Evolutionary conservation across 768 basidiomycete species (phyloP).

Genomic region (Peribolospora kevripleyi): DNA sequence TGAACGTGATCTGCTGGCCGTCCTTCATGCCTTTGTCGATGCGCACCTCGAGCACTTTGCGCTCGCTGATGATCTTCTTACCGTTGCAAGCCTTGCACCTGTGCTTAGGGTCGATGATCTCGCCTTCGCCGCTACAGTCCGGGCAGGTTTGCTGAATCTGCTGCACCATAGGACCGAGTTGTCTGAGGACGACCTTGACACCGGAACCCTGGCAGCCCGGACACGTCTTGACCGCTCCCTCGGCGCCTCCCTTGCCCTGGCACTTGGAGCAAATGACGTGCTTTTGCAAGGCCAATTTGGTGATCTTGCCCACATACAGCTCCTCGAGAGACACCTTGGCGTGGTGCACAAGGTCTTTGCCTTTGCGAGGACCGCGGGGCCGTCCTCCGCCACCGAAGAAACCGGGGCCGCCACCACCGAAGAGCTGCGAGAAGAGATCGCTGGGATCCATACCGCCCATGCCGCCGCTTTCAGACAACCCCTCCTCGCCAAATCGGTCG

Average conservation of each 20-base stretch:
- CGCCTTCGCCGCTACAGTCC: slow-evolving; percentile 81
- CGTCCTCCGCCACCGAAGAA: slow-evolving; percentile 33
- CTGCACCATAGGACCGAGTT: slow-evolving; percentile 99
- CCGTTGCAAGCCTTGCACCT: slow-evolving; percentile 78
- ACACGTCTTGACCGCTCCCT: slow-evolving; percentile 72
- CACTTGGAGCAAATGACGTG: slow-evolving; percentile 84
- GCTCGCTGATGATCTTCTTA: slow-evolving; percentile 80
- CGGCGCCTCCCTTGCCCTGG: slow-evolving; percentile 90
- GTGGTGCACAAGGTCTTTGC: slow-evolving; percentile 93
- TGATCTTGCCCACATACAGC: slow-evolving; percentile 94
- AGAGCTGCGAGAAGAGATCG: slow-evolving; percentile 93
- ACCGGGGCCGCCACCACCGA: slow-evolving; percentile 35
- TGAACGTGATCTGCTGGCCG: slow-evolving; percentile 67
- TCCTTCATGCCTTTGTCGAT: slow-evolving; percentile 97
- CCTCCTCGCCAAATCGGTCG: slow-evolving; percentile 79
- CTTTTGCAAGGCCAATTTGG: slow-evolving; percentile 86
- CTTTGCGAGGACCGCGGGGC: slow-evolving; percentile 51
- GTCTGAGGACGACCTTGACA: slow-evolving; percentile 67
- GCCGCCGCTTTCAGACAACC: slow-evolving; percentile 57
- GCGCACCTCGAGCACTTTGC: slow-evolving; percentile 91
- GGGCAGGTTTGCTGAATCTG: slow-evolving; percentile 88
- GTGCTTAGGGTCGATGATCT: slow-evolving; percentile 82
- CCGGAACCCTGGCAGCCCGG: slow-evolving; percentile 62
- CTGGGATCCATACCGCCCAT: slow-evolving; percentile 91
- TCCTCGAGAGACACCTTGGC: slow-evolving; percentile 93